phyloP scores from a whole-genome alignment of 345 rosid genomes.

The Clausena lansium region DNA sequence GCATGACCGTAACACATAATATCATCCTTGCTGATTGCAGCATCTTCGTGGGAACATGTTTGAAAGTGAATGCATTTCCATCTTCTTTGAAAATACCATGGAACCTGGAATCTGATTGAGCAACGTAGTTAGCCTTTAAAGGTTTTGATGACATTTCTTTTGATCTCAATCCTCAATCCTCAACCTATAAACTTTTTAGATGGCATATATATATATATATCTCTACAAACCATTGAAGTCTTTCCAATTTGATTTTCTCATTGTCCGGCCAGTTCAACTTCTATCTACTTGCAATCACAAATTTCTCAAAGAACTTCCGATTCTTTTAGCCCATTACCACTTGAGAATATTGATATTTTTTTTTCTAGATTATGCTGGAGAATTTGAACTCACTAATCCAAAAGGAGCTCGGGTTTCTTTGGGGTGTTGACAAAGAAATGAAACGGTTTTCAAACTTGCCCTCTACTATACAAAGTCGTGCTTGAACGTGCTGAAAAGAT shows the following conservation, averaged over 20 bases:
- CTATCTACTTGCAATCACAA: neutral
- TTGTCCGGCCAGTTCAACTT: neutral
- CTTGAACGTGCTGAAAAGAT: slow-evolving; percentile 1
- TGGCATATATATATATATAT: too few relatives aligned
- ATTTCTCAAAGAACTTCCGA: neutral
- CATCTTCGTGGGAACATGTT: neutral
- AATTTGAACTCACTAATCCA: slow-evolving; percentile 3
- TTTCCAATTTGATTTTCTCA: too few relatives aligned
- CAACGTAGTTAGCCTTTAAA: neutral
- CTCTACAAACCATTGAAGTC: neutral
- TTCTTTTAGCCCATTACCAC: neutral
- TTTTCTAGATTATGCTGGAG: neutral
- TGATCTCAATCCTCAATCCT: neutral
- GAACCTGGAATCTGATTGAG: too few relatives aligned
- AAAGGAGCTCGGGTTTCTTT: neutral
- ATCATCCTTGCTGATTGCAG: too few relatives aligned
- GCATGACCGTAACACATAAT: too few relatives aligned
- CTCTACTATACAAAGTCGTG: slow-evolving; percentile 2
- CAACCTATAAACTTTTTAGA: neutral
- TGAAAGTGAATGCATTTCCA: neutral
- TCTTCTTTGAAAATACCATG: neutral
- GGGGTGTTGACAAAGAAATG: slow-evolving; percentile 3
- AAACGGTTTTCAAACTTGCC: neutral
- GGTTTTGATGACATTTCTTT: neutral
- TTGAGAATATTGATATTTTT: neutral